These are phyloP conservation scores for Nakazawaea ishiwadae DNA, from an alignment of 805 yeast genomes.

Conservation along the genomic window DNA sequence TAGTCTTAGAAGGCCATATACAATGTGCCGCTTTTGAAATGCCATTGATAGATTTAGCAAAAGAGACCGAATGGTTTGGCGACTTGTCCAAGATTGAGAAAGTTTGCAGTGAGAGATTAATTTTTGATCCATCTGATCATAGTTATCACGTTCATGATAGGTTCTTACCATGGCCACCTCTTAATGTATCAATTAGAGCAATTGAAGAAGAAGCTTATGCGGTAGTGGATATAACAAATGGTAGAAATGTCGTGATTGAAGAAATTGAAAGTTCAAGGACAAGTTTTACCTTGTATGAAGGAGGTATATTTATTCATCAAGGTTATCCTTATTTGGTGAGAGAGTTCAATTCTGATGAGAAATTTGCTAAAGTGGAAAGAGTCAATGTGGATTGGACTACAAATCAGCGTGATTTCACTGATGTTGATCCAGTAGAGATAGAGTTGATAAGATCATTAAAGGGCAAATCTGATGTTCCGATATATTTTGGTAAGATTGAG, in stretches of 20 bases:
- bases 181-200: constrained; percentile 73
- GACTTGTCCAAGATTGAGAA: constrained; percentile 26
- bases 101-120: constrained; percentile 34
- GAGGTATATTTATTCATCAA: constrained; percentile 92
- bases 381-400: constrained; percentile 96
- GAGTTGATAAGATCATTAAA: constrained; percentile 56
- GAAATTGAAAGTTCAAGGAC: constrained; percentile 86
- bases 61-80: constrained; percentile 58
- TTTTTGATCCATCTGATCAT: constrained; percentile 34
- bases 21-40: constrained; percentile 93
- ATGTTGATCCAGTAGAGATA: constrained; percentile 80
- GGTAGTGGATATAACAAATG: constrained; percentile 83
- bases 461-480: constrained; percentile 47
- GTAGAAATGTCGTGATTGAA: constrained; percentile 74
- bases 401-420: constrained; percentile 85
- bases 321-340: constrained; percentile 85
- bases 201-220: constrained; percentile 80
- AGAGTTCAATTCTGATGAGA: constrained; percentile 76
- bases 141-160: constrained; percentile 52
- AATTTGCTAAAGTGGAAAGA: constrained; percentile 77
- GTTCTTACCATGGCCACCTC: constrained; percentile 79
- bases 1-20: constrained; percentile 74
- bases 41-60: constrained; percentile 48
- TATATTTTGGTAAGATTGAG: constrained; percentile 69
- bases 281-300: constrained; percentile 83